phyloP scores from a whole-genome alignment of 2,329 filamentous ascomycete genomes.

The Cadophora sp. region DNA sequence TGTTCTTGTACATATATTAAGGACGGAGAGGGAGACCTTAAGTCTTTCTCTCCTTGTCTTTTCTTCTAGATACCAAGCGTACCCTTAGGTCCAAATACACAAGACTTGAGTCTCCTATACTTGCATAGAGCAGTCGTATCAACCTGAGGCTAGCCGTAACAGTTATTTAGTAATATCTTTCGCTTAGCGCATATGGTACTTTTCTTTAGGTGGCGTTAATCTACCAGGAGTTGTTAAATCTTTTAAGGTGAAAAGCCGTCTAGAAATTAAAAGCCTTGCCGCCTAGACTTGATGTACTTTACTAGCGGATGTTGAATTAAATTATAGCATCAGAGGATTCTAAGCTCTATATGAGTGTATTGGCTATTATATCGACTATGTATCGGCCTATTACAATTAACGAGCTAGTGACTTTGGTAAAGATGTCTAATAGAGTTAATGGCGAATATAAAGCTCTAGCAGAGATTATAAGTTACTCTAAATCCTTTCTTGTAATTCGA shows the following conservation, averaged over 20 bases:
- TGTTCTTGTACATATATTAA: too few relatives aligned
- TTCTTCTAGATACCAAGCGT: too few relatives aligned
- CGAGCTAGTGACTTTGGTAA: constrained; percentile 34
- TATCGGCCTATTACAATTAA: constrained; percentile 37
- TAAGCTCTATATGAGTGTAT: constrained; percentile 34
- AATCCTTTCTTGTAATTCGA: constrained; percentile 46
- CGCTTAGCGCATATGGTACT: constrained; percentile 48
- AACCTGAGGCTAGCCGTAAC: too few relatives aligned
- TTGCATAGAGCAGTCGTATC: too few relatives aligned
- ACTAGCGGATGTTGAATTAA: constrained; percentile 39
- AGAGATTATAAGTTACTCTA: constrained; percentile 41
- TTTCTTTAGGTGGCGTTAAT: constrained; percentile 55
- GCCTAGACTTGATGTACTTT: constrained; percentile 37
- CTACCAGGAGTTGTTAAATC: constrained; percentile 34
- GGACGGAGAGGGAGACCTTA: too few relatives aligned
- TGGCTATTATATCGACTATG: constrained; percentile 29
- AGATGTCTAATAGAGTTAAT: constrained; percentile 27
- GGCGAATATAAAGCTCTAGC: constrained; percentile 46
- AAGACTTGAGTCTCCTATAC: too few relatives aligned
- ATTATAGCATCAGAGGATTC: constrained; percentile 36
- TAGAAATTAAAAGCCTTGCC: constrained; percentile 38
- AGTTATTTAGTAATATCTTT: constrained; percentile 8
- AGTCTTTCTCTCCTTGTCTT: too few relatives aligned
- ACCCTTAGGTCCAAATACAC: too few relatives aligned
- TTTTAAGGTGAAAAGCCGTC: constrained; percentile 29